These are phyloP conservation scores for Colletotrichum higginsianum DNA, from an alignment of 2,329 filamentous ascomycete genomes.

Conservation along the genomic window DNA sequence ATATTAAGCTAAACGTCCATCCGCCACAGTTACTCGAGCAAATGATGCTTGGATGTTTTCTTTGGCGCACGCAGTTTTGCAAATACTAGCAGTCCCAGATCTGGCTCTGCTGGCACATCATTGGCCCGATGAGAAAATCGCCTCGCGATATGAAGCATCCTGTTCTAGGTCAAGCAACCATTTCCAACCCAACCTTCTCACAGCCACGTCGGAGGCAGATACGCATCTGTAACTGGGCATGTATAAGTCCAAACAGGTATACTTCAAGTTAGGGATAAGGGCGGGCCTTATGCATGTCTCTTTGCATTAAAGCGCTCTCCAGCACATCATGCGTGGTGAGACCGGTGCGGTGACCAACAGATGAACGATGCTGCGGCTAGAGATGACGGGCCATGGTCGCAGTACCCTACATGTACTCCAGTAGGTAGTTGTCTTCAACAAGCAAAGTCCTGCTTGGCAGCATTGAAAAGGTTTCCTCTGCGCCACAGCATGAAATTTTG, in stretches of 20 bases:
- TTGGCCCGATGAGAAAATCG: neutral
- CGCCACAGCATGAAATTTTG: neutral
- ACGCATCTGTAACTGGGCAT: neutral
- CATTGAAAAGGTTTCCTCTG: neutral
- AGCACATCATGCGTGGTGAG: neutral
- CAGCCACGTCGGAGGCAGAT: neutral
- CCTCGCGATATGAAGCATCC: neutral
- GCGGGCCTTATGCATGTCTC: neutral
- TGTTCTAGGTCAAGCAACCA: neutral
- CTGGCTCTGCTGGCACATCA: neutral
- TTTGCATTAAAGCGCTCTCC: conserved; percentile 8
- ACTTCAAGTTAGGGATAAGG: neutral
- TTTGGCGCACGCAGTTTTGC: neutral
- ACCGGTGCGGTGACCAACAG: conserved; percentile 4
- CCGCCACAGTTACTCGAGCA: neutral
- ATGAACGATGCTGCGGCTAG: neutral
- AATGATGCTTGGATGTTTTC: neutral
- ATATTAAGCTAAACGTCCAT: neutral
- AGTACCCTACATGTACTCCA: neutral
- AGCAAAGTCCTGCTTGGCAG: neutral
- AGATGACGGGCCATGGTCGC: neutral
- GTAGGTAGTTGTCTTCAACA: neutral
- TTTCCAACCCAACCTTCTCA: neutral
- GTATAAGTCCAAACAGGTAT: neutral
- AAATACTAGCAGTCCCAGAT: neutral